Conservation (phyloP, 2,329 filamentous ascomycete genomes). For the Talaromyces sp. region DNA sequence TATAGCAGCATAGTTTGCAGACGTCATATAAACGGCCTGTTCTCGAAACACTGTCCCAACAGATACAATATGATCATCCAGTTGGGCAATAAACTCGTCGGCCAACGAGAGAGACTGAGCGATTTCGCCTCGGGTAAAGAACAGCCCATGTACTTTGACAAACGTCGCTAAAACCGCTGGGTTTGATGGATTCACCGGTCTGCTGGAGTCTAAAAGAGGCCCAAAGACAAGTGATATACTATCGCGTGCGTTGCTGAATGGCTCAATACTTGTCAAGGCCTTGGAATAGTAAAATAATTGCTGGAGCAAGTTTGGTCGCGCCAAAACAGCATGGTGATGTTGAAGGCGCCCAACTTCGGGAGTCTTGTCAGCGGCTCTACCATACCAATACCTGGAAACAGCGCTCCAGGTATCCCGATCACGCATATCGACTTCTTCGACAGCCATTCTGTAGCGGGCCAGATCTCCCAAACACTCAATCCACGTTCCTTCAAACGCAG, state of each 20-base stretch:
- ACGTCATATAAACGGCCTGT: slow-evolving; percentile 49
- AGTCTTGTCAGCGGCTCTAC: slow-evolving; percentile 68
- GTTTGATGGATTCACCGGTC: slow-evolving; percentile 23
- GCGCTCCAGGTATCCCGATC: slow-evolving; percentile 77
- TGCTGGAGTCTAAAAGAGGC: slow-evolving; percentile 40
- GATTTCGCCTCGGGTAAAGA: slow-evolving; percentile 36
- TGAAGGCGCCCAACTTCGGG: slow-evolving; percentile 74
- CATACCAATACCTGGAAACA: slow-evolving; percentile 79
- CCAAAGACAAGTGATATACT: slow-evolving; percentile 52
- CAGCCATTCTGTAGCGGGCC: slow-evolving; percentile 80
- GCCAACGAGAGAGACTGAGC: slow-evolving; percentile 34
- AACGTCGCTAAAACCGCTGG: slow-evolving; percentile 39
- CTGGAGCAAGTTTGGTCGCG: slow-evolving; percentile 51
- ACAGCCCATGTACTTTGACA: slow-evolving; percentile 48
- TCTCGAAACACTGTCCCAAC: slow-evolving; percentile 46
- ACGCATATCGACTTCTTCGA: slow-evolving; percentile 72
- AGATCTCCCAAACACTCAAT: slow-evolving; percentile 88
- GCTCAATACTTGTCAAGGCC: slow-evolving; percentile 49
- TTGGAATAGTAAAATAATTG: slow-evolving; percentile 57
- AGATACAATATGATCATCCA: slow-evolving; percentile 45
- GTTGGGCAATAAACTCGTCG: slow-evolving; percentile 36
- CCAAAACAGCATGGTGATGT: slow-evolving; percentile 72
- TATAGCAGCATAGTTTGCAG: slow-evolving; percentile 50
- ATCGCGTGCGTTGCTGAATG: slow-evolving; percentile 52
- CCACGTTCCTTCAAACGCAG: slow-evolving; percentile 81